Base-by-base conservation (phyloP, 2,329 filamentous ascomycete species). In the Diaporthe vaccinii region DNA sequence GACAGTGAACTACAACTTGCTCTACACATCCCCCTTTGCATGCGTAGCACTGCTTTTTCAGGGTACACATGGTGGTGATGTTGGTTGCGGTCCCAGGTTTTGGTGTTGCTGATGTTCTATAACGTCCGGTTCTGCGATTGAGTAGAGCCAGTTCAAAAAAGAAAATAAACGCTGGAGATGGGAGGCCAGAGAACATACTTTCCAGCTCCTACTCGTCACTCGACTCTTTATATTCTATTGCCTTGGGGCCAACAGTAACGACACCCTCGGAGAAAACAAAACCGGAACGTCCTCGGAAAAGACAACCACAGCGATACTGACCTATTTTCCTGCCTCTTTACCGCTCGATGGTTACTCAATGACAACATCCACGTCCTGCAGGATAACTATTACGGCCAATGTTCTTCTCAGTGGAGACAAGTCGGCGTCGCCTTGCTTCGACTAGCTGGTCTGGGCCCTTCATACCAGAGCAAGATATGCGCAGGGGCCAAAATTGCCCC, bases 21-120 rank as follows among this genome's bases (percentile, higher is more conserved):
- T 55, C 65, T 28, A 69, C 65, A 69, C 65, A 69, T 55, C 49
- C 46, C n/a, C 65, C 65, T 69, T 28, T 69, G 65, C 65, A 69
- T 41, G 31, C 49, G n/a, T 69, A 69, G n/a, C 65, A 69, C 28
- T 69, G 34, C 10, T 36, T 69, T 9, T 69, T 28, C 34, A 69
- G n/a, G 34, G 65, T 69, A 41, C 65, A 69, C 65, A 69, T 69
- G 65, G 6, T 41, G 58, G 6, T 22, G 49, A 31, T 28, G 31
- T 14, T 22, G 14, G 36, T 5, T 25, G 65, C 4, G 22, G 55
- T 22, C 15, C 61, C 14, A 22, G 14, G 9, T 31, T 39, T 20
- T 36, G 22, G 34, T 20, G 31, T 49, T 39, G 31, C 31, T 55
- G 46, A 22, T 9, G 9, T 31, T 20, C 22, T 51, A 53, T 39